Percentiles rank a stretch among this genome's conserved stretches.
These are phyloP conservation scores for Alternaria conjuncta DNA, from an alignment of 2,329 filamentous ascomycete species.

Conservation along the genomic window DNA sequence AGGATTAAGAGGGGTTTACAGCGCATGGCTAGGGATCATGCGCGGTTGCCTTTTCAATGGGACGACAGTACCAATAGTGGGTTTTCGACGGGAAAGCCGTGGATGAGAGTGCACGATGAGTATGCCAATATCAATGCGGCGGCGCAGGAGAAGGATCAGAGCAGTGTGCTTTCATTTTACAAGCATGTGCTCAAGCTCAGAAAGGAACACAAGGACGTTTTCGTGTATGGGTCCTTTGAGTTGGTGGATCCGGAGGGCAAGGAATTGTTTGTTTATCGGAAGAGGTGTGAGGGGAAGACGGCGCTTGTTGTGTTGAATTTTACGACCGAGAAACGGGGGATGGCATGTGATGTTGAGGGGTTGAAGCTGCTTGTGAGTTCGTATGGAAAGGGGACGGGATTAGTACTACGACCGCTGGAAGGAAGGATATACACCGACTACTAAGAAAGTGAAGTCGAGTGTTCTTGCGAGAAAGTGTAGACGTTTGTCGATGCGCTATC, in stretches of 20 bases:
- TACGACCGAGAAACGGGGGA: conserved; percentile 28
- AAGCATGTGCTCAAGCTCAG: conserved; percentile 64
- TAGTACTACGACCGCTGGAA: conserved; percentile 43
- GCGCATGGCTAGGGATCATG: conserved; percentile 70
- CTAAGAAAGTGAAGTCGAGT: conserved; percentile 8
- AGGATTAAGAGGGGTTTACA: conserved; percentile 59
- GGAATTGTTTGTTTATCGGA: conserved; percentile 59
- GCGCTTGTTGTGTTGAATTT: conserved; percentile 50
- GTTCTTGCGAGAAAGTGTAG: background rate
- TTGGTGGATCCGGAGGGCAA: conserved; percentile 60
- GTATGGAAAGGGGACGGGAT: conserved; percentile 29
- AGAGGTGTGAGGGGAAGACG: conserved; percentile 38
- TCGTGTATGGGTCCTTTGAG: conserved; percentile 72
- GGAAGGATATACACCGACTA: conserved; percentile 47
- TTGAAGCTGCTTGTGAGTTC: conserved; percentile 56
- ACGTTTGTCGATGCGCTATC: background rate
- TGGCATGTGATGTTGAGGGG: conserved; percentile 7
- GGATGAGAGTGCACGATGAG: conserved; percentile 74
- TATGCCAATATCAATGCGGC: conserved; percentile 66
- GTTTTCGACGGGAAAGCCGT: conserved; percentile 66
- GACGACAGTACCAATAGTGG: conserved; percentile 65
- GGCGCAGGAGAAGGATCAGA: conserved; percentile 55
- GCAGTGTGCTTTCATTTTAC: conserved; percentile 68
- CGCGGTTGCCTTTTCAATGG: conserved; percentile 76
- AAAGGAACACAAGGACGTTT: conserved; percentile 66